Evolutionary conservation across 2,329 filamentous ascomycete genomes (phyloP), one percentile per base, ranked within the genome.

Genomic region (Sporothrix brunneoviolacea): DNA sequence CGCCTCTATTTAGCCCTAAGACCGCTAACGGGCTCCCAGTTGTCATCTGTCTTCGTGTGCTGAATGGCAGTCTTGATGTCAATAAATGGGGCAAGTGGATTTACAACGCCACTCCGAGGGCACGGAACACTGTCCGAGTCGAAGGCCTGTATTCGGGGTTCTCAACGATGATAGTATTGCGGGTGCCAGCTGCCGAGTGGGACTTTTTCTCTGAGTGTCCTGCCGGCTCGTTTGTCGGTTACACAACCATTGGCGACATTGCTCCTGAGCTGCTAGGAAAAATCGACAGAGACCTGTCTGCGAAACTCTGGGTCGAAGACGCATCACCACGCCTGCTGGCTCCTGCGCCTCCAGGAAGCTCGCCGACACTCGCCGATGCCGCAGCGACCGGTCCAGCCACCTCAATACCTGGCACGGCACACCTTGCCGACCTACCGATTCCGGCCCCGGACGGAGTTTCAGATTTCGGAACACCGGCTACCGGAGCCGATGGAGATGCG

Each of bases 71-170:
- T n/a, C 10, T 38, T 4, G 39, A 54, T n/a, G 27, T 58, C 16
- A 49, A 41, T 8, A 36, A 51, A 37, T 58, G 57, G 57, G 50
- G 38, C n/a, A 48, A 55, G 22, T 59, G 57, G 57, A 58, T 59
- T 3, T 52, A 43, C 30, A 39, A 48, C 12, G 53, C 57, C 2
- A 35, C 27, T 2, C 44, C 46, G 1, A 16, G 27, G 8, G 54
- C 50, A 1, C 51, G 55, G 2, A 49, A 55, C 15, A 18, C 45
- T 13, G 51, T 59, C 22, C 42, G 47, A n/a, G 48, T 59, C 13
- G 53, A 57, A 13, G 57, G 57, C 9, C 8, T 54, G 1, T 50
- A 51, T 16, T 50, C 48, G 1, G 57, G 57, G 2, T 58, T 48
- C 21, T 58, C 57, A 1, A 55, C 56, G 4, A 51, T 58, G 36